phyloP scores from a whole-genome alignment of 345 rosid genomes.

The Eutrema yunnanense region DNA sequence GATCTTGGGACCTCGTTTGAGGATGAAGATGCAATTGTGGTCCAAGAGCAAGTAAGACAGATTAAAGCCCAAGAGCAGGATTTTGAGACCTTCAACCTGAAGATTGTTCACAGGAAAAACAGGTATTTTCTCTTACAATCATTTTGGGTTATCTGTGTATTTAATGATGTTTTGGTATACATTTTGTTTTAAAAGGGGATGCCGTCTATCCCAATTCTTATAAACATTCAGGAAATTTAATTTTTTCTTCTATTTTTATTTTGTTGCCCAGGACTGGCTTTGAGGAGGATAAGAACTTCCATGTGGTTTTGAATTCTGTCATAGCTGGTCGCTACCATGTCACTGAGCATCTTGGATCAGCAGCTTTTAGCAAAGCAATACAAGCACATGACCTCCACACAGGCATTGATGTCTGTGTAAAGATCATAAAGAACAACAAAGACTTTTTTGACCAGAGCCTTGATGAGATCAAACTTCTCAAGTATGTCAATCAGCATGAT shows the following conservation, averaged over 20 bases:
- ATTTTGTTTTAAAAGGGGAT: neutral
- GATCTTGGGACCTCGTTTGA: slow-evolving; percentile 66
- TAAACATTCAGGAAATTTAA: neutral
- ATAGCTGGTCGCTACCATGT: slow-evolving; percentile 96
- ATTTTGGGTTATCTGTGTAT: neutral
- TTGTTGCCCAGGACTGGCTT: slow-evolving; percentile 80
- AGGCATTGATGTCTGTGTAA: slow-evolving; percentile 93
- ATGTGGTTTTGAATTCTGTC: slow-evolving; percentile 88
- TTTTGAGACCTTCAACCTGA: slow-evolving; percentile 89
- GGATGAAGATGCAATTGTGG: slow-evolving; percentile 90
- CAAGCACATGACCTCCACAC: slow-evolving; percentile 98
- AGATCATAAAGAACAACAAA: slow-evolving; percentile 96
- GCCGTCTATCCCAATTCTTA: neutral
- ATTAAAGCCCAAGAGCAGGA: slow-evolving; percentile 95
- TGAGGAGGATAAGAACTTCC: slow-evolving; percentile 99
- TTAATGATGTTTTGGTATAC: neutral
- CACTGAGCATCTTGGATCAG: slow-evolving; percentile 99
- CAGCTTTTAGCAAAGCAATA: slow-evolving; percentile 97
- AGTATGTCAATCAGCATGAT: slow-evolving; percentile 95
- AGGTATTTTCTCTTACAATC: slow-evolving; percentile 38
- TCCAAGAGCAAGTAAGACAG: slow-evolving; percentile 94
- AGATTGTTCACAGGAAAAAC: slow-evolving; percentile 95
- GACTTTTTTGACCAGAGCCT: slow-evolving; percentile 99
- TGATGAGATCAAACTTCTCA: slow-evolving; percentile 97
- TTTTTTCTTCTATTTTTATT: neutral